phyloP scores from a whole-genome alignment of 2,329 filamentous ascomycete species.

The Dothideomycetes sp. region DNA sequence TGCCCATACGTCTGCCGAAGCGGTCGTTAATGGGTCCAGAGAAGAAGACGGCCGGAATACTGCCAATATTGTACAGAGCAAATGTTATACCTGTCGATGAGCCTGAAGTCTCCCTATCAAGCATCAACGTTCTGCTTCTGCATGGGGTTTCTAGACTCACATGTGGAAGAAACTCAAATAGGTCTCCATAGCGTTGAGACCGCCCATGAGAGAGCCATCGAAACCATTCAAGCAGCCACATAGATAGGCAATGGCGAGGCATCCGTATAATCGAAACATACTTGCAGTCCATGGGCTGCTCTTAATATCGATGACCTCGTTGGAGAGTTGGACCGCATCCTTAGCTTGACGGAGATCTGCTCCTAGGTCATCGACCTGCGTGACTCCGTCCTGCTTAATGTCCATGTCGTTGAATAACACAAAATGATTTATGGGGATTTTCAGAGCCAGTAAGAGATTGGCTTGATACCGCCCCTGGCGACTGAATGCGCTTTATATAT shows the following conservation, averaged over 20 bases:
- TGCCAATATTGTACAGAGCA: slow-evolving; percentile 33
- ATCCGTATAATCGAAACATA: slow-evolving; percentile 6
- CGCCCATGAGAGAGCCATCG: slow-evolving; percentile 10
- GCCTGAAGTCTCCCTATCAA: slow-evolving; percentile 2
- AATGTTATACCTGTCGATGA: slow-evolving; percentile 37
- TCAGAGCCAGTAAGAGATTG: no score
- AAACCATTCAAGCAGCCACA: slow-evolving; percentile 12
- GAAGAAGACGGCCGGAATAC: slow-evolving; percentile 34
- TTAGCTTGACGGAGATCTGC: slow-evolving; percentile 1
- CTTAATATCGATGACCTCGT: slow-evolving; percentile 3
- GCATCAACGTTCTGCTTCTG: neutral
- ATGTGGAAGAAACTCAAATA: slow-evolving; percentile 3
- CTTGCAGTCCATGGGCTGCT: slow-evolving; percentile 3
- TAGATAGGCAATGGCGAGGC: slow-evolving; percentile 5
- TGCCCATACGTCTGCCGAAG: slow-evolving; percentile 26
- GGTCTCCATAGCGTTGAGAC: neutral
- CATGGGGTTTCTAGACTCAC: slow-evolving; percentile 4
- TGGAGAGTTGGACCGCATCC: slow-evolving; percentile 5
- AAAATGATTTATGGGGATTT: no score
- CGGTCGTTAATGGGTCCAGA: slow-evolving; percentile 8
- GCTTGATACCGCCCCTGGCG: no score
- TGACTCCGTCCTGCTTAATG: slow-evolving; percentile 4
- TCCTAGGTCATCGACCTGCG: slow-evolving; percentile 3
- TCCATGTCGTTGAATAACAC: no score
- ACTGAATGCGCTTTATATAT: no score